Evolutionary conservation across 2,329 filamentous ascomycete genomes (phyloP).

Genomic region (Akanthomyces lecanii): DNA sequence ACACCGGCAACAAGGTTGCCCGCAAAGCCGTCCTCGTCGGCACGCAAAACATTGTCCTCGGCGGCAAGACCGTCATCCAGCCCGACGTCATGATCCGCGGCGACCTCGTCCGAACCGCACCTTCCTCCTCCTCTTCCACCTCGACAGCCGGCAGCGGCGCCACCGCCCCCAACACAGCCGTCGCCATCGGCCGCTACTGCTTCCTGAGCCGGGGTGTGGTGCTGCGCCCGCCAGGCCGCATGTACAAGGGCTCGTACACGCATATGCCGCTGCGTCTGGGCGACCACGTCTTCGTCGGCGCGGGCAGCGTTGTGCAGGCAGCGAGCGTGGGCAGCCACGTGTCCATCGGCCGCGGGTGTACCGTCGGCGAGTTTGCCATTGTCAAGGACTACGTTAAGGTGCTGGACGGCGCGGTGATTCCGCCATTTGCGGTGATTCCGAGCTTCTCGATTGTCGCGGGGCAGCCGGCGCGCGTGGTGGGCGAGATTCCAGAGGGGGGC

Average conservation of each 20-base stretch:
- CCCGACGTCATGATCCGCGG: conserved; percentile 91
- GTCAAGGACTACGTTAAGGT: conserved; percentile 92
- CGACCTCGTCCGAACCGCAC: conserved; percentile 65
- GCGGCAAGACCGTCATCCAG: conserved; percentile 93
- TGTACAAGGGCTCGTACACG: conserved; percentile 73
- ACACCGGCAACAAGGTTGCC: conserved; percentile 97
- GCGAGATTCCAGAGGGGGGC: conserved; percentile 71
- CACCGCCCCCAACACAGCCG: conserved; percentile 54
- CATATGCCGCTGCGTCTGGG: conserved; percentile 90
- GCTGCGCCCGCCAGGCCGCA: conserved; percentile 75
- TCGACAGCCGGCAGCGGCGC: conserved; percentile 37
- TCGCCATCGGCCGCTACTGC: conserved; percentile 87
- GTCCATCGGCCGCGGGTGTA: conserved; percentile 71
- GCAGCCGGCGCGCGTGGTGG: conserved; percentile 71
- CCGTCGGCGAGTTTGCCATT: conserved; percentile 81
- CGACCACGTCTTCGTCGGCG: conserved; percentile 88
- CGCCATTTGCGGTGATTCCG: conserved; percentile 85
- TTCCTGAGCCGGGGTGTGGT: conserved; percentile 77
- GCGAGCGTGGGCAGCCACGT: conserved; percentile 82
- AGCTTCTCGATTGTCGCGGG: conserved; percentile 91
- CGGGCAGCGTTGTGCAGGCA: conserved; percentile 71
- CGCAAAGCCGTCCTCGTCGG: conserved; percentile 88
- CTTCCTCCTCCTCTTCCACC: conserved; percentile 37
- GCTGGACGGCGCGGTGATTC: conserved; percentile 77
- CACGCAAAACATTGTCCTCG: conserved; percentile 96